phyloP scores from a whole-genome alignment of 148 eudicot species.

The Cornus controversa region DNA sequence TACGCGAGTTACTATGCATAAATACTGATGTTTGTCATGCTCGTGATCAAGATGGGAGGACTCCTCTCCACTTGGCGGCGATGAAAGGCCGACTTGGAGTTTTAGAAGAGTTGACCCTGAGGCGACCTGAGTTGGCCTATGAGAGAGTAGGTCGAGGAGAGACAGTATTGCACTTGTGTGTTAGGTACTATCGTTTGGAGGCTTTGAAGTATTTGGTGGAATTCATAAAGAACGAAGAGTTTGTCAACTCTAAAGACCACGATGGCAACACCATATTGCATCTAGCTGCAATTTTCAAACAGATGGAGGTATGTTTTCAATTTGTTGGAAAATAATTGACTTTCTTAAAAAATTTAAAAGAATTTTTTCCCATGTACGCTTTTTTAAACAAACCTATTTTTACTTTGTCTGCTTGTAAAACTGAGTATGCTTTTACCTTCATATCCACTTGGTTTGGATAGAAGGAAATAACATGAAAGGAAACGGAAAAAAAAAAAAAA shows the following conservation, averaged over 20 bases:
- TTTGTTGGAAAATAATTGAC: background rate
- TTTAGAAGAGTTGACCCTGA: slow-evolving; percentile 26
- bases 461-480: too few relatives aligned
- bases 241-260: slow-evolving; percentile 26
- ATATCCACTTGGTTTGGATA: too few relatives aligned
- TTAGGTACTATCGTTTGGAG: slow-evolving; percentile 28
- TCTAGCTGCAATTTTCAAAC: slow-evolving; percentile 29
- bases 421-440: too few relatives aligned
- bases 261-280: slow-evolving; percentile 37
- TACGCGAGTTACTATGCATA: slow-evolving; percentile 16
- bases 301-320: slow-evolving; percentile 24
- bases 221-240: slow-evolving; percentile 8
- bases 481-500: too few relatives aligned
- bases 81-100: slow-evolving; percentile 24
- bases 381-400: too few relatives aligned
- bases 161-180: slow-evolving; percentile 34
- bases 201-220: slow-evolving; percentile 24
- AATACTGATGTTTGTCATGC: background rate
- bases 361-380: too few relatives aligned
- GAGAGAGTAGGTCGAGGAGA: slow-evolving; percentile 17
- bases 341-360: too few relatives aligned
- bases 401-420: too few relatives aligned
- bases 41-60: slow-evolving; percentile 22
- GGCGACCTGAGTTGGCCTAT: slow-evolving; percentile 23
- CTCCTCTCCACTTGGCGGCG: slow-evolving; percentile 29